phyloP scores from a whole-genome alignment of 208 protist species.

The Wallacemonas collosoma region DNA sequence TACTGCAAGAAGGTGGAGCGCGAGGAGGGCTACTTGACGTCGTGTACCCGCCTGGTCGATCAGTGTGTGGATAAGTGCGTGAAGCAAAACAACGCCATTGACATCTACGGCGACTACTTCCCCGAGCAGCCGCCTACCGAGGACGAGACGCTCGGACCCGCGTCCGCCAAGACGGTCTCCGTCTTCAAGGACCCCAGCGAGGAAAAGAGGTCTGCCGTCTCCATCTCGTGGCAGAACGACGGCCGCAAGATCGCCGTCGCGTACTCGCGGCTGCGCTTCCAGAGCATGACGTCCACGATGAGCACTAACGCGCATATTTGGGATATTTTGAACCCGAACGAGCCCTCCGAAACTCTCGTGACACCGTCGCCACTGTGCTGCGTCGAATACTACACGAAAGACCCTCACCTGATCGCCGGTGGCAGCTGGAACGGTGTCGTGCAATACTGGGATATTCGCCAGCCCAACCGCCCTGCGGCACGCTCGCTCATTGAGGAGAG shows the following conservation, averaged over 20 bases:
- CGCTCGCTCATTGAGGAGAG: slow-evolving; percentile 94
- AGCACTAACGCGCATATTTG: slow-evolving; percentile 96
- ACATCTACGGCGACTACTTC: slow-evolving; percentile 98
- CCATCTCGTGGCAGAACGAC: slow-evolving; percentile 96
- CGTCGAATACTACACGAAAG: slow-evolving; percentile 96
- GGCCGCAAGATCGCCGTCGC: slow-evolving; percentile 94
- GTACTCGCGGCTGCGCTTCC: slow-evolving; percentile 95
- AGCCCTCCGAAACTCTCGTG: slow-evolving; percentile 91
- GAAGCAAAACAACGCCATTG: slow-evolving; percentile 97
- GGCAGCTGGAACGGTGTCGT: slow-evolving; percentile 97
- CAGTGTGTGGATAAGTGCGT: slow-evolving; percentile 89
- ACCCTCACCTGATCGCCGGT: slow-evolving; percentile 94
- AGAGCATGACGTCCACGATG: slow-evolving; percentile 90
- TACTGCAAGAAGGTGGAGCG: slow-evolving; percentile 97
- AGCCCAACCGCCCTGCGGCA: slow-evolving; percentile 83
- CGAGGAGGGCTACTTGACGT: slow-evolving; percentile 94
- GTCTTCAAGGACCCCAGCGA: slow-evolving; percentile 94
- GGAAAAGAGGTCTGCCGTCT: slow-evolving; percentile 89
- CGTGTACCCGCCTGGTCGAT: slow-evolving; percentile 88
- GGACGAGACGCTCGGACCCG: slow-evolving; percentile 85
- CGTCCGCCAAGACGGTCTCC: slow-evolving; percentile 91
- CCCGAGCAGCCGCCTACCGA: slow-evolving; percentile 62
- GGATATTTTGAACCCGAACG: slow-evolving; percentile 97
- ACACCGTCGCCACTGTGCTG: slow-evolving; percentile 94
- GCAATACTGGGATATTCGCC: slow-evolving; percentile 96